phyloP scores from a whole-genome alignment of 2,329 filamentous ascomycete species.

The Neopestalotiopsis rosae region DNA sequence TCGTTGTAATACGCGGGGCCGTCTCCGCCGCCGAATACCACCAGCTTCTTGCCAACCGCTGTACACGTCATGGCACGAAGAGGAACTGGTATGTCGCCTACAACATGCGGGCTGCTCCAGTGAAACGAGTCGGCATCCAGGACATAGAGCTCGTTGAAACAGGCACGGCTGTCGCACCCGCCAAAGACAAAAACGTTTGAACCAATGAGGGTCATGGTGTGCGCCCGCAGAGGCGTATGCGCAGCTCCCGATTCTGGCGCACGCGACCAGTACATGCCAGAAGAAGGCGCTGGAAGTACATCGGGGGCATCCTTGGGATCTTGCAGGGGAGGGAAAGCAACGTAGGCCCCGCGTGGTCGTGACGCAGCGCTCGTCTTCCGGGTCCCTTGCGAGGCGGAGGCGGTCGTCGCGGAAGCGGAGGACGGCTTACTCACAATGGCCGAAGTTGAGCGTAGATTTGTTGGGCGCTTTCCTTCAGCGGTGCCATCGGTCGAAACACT shows the following conservation, averaged over 20 bases:
- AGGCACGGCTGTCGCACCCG: conserved; percentile 69
- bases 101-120: conserved; percentile 69
- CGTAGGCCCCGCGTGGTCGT: conserved; percentile 46
- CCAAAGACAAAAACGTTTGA: conserved; percentile 73
- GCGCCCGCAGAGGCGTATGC: conserved; percentile 67
- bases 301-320: conserved; percentile 62
- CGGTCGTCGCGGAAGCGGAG: conserved; percentile 12
- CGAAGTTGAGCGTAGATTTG: conserved; percentile 58
- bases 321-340: conserved; percentile 61
- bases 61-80: conserved; percentile 76
- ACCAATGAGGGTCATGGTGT: conserved; percentile 70
- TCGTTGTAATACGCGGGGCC: conserved; percentile 76
- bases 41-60: conserved; percentile 72
- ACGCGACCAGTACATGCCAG: conserved; percentile 75
- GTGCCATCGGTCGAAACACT: conserved; percentile 24
- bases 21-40: conserved; percentile 73
- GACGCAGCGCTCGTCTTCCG: conserved; percentile 28
- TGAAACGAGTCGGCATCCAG: conserved; percentile 73
- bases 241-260: conserved; percentile 67
- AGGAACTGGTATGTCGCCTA: conserved; percentile 68
- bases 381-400: conserved; percentile 17
- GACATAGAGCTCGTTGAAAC: conserved; percentile 74
- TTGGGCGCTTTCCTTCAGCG: conserved; percentile 44
- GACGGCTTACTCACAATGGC: conserved; percentile 48
- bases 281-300: conserved; percentile 67